Percentiles rank a stretch among this genome's conserved stretches.
Evolutionary conservation across 2,329 filamentous ascomycete species (phyloP).

Genomic region (Tolypocladium ophioglossoides): DNA sequence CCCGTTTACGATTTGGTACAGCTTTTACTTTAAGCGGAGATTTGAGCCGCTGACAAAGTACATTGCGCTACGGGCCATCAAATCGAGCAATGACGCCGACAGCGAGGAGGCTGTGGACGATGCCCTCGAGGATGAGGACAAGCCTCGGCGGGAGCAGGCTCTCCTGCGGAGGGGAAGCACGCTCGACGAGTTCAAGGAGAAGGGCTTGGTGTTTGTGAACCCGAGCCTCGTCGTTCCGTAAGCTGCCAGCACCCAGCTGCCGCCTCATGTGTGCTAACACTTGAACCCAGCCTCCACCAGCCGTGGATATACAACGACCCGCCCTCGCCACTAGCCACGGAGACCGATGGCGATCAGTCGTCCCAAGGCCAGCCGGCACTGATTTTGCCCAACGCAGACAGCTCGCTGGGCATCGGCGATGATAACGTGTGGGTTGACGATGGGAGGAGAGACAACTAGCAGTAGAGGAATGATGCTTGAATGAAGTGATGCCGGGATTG

Average conservation of each 20-base stretch:
- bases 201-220: constrained; percentile 62
- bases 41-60: constrained; percentile 87
- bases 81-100: constrained; percentile 31
- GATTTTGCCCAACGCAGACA: constrained; percentile 23
- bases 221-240: constrained; percentile 61
- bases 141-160: constrained; percentile 27
- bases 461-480: neutral
- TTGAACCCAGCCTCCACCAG: constrained; percentile 44
- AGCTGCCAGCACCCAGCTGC: neutral
- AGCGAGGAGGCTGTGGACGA: constrained; percentile 25
- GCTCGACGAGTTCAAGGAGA: constrained; percentile 62
- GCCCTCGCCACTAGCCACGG: constrained; percentile 25
- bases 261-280: neutral
- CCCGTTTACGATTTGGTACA: constrained; percentile 78
- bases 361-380: constrained; percentile 9
- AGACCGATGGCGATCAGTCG: constrained; percentile 13
- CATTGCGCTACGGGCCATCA: constrained; percentile 82
- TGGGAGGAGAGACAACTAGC: neutral
- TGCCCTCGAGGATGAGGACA: constrained; percentile 30
- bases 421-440: constrained; percentile 26
- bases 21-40: constrained; percentile 65
- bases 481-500: neutral
- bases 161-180: constrained; percentile 48
- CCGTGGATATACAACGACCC: constrained; percentile 58
- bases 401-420: constrained; percentile 27